Conservation (phyloP, 495 filamentous ascomycete genomes). For the Staphylotrichum longicolle region DNA sequence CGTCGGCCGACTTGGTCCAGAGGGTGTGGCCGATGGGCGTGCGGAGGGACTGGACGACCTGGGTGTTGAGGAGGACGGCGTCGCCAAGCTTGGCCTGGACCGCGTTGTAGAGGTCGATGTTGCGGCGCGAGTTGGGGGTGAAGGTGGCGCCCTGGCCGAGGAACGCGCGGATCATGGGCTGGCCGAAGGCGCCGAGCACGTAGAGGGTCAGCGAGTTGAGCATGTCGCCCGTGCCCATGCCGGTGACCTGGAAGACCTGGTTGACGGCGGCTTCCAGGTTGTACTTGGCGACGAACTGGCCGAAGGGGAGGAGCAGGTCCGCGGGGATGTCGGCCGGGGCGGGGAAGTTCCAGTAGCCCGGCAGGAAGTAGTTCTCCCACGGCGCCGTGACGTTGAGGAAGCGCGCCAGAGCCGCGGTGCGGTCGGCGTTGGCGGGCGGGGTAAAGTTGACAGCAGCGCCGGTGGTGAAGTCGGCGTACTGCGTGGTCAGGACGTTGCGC, state of each 20-base stretch:
- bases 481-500: constrained; percentile 21
- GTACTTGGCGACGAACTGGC: constrained; percentile 46
- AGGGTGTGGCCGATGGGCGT: constrained; percentile 34
- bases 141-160: constrained; percentile 31
- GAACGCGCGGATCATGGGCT: constrained; percentile 39
- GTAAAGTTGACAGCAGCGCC: constrained; percentile 31
- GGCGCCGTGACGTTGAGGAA: constrained; percentile 38
- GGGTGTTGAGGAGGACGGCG: constrained; percentile 40
- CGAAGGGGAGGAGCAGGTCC: constrained; percentile 49
- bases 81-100: constrained; percentile 32
- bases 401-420: constrained; percentile 36
- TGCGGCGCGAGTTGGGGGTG: constrained; percentile 37
- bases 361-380: constrained; percentile 40
- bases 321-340: constrained; percentile 39
- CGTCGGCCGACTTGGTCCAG: constrained; percentile 34
- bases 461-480: constrained; percentile 45
- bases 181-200: constrained; percentile 42
- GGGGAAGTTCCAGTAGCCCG: constrained; percentile 45
- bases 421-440: constrained; percentile 22
- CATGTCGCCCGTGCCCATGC: constrained; percentile 42
- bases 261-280: constrained; percentile 28
- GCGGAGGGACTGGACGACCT: constrained; percentile 34
- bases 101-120: constrained; percentile 44
- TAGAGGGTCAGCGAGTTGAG: constrained; percentile 39
- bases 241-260: constrained; percentile 39